phyloP scores from a whole-genome alignment of 2,329 filamentous ascomycete species.

The Chrysoporthe cubensis region DNA sequence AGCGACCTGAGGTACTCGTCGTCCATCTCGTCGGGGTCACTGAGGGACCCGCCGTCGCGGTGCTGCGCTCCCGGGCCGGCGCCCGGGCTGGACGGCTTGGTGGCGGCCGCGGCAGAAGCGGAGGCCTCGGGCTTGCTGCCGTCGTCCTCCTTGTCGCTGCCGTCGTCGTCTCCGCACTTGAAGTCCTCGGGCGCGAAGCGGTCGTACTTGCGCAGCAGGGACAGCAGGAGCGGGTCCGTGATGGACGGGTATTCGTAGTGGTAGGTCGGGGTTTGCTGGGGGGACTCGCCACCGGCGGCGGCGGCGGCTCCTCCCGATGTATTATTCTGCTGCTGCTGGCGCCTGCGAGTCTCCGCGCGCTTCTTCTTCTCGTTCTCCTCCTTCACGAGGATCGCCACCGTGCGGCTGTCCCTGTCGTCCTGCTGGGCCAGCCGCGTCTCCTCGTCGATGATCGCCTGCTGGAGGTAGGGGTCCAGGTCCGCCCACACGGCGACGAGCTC shows the following conservation, averaged over 20 bases:
- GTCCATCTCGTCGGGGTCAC: constrained; percentile 1
- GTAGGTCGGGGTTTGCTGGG: not conserved
- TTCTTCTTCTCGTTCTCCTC: not conserved
- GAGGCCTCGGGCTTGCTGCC: not conserved
- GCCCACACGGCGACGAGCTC: constrained; percentile 17
- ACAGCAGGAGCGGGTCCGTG: constrained; percentile 15
- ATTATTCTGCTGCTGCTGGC: not conserved
- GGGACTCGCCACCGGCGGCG: not conserved
- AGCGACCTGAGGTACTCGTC: constrained; percentile 26
- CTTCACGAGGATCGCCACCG: constrained; percentile 6
- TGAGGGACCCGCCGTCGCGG: not conserved
- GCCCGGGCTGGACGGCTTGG: too few species aligned
- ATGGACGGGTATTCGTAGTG: constrained; percentile 20
- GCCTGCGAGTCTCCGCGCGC: not conserved
- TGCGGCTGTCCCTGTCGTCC: not conserved
- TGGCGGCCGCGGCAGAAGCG: too few species aligned
- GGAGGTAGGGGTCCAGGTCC: constrained; percentile 10
- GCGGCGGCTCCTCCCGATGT: too few species aligned
- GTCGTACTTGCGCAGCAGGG: constrained; percentile 22
- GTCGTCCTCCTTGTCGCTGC: not conserved
- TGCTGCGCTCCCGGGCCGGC: too few species aligned
- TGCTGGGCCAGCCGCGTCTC: not conserved
- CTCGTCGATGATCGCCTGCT: constrained; percentile 2
- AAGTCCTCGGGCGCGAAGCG: constrained; percentile 12
- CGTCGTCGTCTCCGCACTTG: not conserved